A percentile compares a stretch with the other conserved stretches of the same genome.
These are phyloP conservation scores for Jatropha multifida DNA, from an alignment of 441 rosid species.

Conservation along the genomic window DNA sequence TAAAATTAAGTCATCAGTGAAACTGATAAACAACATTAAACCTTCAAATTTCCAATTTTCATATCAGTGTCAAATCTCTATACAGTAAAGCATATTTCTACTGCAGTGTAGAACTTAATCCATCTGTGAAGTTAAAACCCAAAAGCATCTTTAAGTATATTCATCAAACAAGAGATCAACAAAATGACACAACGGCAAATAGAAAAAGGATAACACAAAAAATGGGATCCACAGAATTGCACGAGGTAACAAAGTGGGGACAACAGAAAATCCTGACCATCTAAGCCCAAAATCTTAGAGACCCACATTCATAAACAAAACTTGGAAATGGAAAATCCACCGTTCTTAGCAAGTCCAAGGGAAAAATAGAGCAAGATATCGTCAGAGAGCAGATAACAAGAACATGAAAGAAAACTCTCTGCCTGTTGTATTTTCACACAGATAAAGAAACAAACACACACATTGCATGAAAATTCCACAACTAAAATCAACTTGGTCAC, in stretches of 20 bases:
- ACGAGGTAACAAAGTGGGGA: slow-evolving; percentile 33
- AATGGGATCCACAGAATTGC: slow-evolving; percentile 60
- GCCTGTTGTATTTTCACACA: background rate
- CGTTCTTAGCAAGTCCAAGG: background rate
- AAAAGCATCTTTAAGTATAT: slow-evolving; percentile 24
- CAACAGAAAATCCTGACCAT: slow-evolving; percentile 23
- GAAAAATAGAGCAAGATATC: background rate
- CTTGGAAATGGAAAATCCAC: slow-evolving; percentile 3
- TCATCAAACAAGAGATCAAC: slow-evolving; percentile 25
- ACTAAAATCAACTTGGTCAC: background rate
- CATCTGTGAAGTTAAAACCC: slow-evolving; percentile 28
- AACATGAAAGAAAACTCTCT: slow-evolving; percentile 5
- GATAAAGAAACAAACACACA: slow-evolving; percentile 15
- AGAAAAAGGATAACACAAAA: slow-evolving; percentile 35
- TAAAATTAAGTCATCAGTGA: slow-evolving; percentile 23
- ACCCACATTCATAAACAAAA: slow-evolving; percentile 31
- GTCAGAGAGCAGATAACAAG: background rate
- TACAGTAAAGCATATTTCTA: slow-evolving; percentile 33
- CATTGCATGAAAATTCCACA: slow-evolving; percentile 24
- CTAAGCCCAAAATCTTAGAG: slow-evolving; percentile 23
- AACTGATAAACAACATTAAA: slow-evolving; percentile 27
- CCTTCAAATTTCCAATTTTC: slow-evolving; percentile 25
- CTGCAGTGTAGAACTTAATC: slow-evolving; percentile 25
- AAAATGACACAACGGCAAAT: slow-evolving; percentile 33
- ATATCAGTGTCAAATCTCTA: slow-evolving; percentile 25